Evolutionary conservation across 352 stramenopile species (phyloP).

Genomic region (Phytopythium oedochilum): DNA sequence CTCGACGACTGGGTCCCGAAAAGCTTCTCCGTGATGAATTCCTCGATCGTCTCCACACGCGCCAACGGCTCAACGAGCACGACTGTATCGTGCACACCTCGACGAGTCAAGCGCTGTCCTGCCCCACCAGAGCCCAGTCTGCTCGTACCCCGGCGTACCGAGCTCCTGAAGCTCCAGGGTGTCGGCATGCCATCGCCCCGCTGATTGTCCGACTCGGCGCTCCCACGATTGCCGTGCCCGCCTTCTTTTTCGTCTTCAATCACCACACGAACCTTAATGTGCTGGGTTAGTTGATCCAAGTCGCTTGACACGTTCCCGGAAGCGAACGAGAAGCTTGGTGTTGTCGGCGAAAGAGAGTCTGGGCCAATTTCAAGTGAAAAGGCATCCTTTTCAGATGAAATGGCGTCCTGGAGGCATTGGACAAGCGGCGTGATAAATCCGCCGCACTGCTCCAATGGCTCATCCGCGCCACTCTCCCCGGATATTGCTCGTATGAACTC

Average conservation of each 20-base stretch:
- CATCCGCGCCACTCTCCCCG: background rate
- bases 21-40: conserved; percentile 67
- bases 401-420: conserved; percentile 46
- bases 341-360: background rate
- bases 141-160: background rate
- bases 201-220: background rate
- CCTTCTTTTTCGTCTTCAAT: conserved; percentile 37
- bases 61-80: conserved; percentile 74
- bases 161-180: conserved; percentile 1
- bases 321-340: conserved; percentile 15
- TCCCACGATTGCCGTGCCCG: conserved; percentile 17
- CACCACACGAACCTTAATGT: conserved; percentile 67
- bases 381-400: conserved; percentile 56
- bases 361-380: conserved; percentile 28
- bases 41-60: conserved; percentile 72
- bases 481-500: conserved; percentile 35
- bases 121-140: background rate
- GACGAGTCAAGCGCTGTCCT: background rate
- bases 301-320: conserved; percentile 36
- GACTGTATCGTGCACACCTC: conserved; percentile 54
- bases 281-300: conserved; percentile 60
- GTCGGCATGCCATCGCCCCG: background rate
- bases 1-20: conserved; percentile 28
- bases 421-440: conserved; percentile 27
- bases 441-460: conserved; percentile 6